Evolutionary conservation across 2,329 filamentous ascomycete genomes (phyloP).

Genomic region (Colletotrichum lentis): DNA sequence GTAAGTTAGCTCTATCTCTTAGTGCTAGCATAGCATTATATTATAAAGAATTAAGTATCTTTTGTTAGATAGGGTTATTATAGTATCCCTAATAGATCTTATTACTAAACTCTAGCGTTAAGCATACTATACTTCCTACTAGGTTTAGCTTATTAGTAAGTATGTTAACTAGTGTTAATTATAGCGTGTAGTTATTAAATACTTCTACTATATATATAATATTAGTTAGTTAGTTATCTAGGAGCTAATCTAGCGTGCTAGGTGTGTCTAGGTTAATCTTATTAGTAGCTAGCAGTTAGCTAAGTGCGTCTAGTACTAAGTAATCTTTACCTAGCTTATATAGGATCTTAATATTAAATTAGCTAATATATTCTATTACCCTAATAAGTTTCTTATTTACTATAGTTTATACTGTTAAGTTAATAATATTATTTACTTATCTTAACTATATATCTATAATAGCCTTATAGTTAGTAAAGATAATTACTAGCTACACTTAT

Average conservation of each 20-base stretch:
- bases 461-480: neutral
- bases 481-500: neutral
- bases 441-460: neutral
- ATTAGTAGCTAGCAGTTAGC: neutral
- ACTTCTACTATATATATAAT: neutral
- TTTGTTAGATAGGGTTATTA: neutral
- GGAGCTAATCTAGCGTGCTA: neutral
- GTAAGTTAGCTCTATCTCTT: neutral
- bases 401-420: neutral
- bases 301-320: neutral
- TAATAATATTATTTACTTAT: neutral
- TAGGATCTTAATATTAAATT: neutral
- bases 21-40: neutral
- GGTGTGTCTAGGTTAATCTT: neutral
- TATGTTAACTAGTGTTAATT: too few species aligned
- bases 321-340: neutral
- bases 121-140: neutral
- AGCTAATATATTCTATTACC: neutral
- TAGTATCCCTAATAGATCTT: neutral
- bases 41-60: neutral
- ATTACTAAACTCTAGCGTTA: neutral
- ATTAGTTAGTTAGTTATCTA: neutral
- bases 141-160: neutral
- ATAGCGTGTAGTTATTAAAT: neutral
- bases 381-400: neutral